These are phyloP conservation scores for Puya raimondii DNA, from an alignment of 176 grass and related monocot genomes.

Conservation along the genomic window DNA sequence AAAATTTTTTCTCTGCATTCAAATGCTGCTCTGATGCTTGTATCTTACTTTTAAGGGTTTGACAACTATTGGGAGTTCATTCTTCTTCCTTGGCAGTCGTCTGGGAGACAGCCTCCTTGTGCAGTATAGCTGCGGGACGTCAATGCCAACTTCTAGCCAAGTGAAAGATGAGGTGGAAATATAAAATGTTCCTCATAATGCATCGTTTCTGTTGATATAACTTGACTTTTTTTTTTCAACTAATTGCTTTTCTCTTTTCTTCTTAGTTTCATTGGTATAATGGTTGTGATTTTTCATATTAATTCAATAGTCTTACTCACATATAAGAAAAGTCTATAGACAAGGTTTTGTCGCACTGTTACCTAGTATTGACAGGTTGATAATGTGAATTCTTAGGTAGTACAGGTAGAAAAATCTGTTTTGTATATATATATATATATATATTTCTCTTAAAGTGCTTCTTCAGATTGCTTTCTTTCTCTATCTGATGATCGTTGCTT, in stretches of 20 bases:
- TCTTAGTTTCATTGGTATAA: neutral
- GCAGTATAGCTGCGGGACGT: conserved; percentile 58
- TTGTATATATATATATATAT: no score
- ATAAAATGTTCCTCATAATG: conserved; percentile 15
- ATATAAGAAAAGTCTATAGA: no score
- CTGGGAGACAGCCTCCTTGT: conserved; percentile 95
- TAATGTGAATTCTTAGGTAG: no score
- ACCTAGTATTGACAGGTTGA: no score
- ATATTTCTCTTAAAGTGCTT: no score
- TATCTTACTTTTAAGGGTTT: conserved; percentile 43
- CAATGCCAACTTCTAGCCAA: conserved; percentile 35
- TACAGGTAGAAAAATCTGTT: no score
- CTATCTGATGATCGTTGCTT: neutral
- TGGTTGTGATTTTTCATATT: no score
- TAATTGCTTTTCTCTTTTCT: neutral
- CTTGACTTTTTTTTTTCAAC: neutral
- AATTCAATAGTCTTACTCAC: no score
- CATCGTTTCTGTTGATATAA: conserved; percentile 1
- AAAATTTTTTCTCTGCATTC: neutral
- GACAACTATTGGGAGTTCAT: conserved; percentile 72
- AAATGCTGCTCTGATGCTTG: conserved; percentile 3
- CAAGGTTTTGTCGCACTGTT: no score
- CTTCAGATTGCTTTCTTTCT: no score
- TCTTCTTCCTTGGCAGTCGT: conserved; percentile 92
- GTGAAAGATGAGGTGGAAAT: conserved; percentile 55